Conservation (phyloP, 164 flowering plant genomes). For the Annona squamosa region DNA sequence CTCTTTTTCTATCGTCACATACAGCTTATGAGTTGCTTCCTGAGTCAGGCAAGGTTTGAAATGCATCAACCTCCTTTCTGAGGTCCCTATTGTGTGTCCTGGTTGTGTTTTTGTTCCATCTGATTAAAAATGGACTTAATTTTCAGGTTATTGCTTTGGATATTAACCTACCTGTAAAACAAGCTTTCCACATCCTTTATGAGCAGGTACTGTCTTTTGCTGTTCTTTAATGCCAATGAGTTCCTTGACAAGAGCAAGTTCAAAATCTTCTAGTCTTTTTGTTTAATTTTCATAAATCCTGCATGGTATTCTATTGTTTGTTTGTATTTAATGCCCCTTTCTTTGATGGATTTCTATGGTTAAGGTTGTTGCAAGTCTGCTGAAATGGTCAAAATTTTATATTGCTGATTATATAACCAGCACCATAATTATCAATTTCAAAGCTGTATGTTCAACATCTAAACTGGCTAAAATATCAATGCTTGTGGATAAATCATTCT, state of each 20-base stretch:
- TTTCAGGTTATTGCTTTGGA: constrained; percentile 80
- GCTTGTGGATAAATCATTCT: too few relatives aligned
- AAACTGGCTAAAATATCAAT: too few relatives aligned
- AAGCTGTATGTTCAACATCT: too few relatives aligned
- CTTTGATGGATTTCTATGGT: background rate
- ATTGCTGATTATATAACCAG: background rate
- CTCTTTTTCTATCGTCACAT: constrained; percentile 60
- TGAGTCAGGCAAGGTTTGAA: constrained; percentile 79
- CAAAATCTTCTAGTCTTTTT: background rate
- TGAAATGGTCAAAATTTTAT: background rate
- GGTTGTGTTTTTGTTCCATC: constrained; percentile 3
- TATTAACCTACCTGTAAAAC: constrained; percentile 77
- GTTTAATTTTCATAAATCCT: background rate
- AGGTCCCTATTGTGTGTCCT: background rate
- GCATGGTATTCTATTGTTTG: background rate
- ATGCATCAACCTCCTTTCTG: constrained; percentile 22
- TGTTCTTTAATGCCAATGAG: background rate
- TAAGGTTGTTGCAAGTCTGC: background rate
- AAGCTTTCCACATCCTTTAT: constrained; percentile 85
- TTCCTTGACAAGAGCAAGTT: background rate
- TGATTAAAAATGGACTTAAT: background rate
- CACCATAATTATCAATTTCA: too few relatives aligned
- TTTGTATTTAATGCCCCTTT: background rate
- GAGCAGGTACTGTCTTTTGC: constrained; percentile 63
- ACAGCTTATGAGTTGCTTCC: constrained; percentile 88